Conservation (phyloP, 106 monocot genomes). For the Phalaenopsis equestris region DNA sequence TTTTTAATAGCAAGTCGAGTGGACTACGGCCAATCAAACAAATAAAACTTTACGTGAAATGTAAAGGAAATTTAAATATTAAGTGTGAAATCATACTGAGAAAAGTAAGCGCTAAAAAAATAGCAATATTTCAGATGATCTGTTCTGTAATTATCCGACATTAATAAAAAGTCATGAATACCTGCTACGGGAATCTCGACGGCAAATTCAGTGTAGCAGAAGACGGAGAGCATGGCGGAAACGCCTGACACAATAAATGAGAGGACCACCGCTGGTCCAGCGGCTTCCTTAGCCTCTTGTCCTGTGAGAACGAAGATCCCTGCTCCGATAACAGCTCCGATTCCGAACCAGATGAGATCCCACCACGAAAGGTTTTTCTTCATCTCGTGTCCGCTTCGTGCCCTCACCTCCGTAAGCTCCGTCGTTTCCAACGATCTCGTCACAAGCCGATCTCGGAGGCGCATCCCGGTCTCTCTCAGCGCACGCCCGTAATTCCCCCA, state of each 20-base stretch:
- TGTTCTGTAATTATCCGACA: too few relatives aligned
- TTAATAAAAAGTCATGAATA: background rate
- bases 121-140: too few relatives aligned
- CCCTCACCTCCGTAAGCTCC: slow-evolving; percentile 44
- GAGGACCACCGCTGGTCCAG: slow-evolving; percentile 65
- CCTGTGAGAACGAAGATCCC: slow-evolving; percentile 89
- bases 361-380: slow-evolving; percentile 66
- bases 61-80: too few relatives aligned
- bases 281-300: slow-evolving; percentile 36
- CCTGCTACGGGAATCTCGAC: slow-evolving; percentile 85
- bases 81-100: too few relatives aligned
- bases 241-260: slow-evolving; percentile 68
- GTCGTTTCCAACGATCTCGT: slow-evolving; percentile 32
- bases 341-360: slow-evolving; percentile 89
- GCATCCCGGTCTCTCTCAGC: slow-evolving; percentile 25
- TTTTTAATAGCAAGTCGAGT: too few relatives aligned
- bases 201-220: slow-evolving; percentile 89
- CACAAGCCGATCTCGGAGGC: slow-evolving; percentile 31
- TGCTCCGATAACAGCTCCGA: slow-evolving; percentile 84
- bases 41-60: too few relatives aligned
- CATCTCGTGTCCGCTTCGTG: slow-evolving; percentile 71
- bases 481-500: slow-evolving; percentile 36
- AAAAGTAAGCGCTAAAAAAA: too few relatives aligned
- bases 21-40: too few relatives aligned
- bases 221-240: slow-evolving; percentile 79